Conservation (phyloP, 192 early-diverging fungal species). For the Backusella tarrabulga region DNA sequence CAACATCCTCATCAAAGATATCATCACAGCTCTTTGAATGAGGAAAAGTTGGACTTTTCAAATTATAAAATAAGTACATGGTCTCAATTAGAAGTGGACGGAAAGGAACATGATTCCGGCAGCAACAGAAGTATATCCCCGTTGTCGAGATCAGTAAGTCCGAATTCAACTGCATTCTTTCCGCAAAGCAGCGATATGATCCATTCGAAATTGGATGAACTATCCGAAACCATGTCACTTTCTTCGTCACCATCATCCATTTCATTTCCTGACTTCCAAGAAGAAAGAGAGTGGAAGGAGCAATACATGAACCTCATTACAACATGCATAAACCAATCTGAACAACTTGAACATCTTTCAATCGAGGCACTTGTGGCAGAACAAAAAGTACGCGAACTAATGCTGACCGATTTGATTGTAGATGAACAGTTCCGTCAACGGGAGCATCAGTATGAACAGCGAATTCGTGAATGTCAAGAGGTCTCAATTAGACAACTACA, state of each 20-base stretch:
- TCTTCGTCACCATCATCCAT: neutral
- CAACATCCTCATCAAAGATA: neutral
- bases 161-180: constrained; percentile 25
- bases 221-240: constrained; percentile 22
- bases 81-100: neutral
- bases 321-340: constrained; percentile 24
- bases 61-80: neutral
- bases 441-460: constrained; percentile 15
- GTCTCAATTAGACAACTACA: constrained; percentile 15
- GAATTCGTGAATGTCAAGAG: constrained; percentile 19
- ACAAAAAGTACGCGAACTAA: constrained; percentile 19
- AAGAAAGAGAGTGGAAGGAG: constrained; percentile 12
- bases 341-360: constrained; percentile 27
- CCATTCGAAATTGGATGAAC: constrained; percentile 24
- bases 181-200: constrained; percentile 22
- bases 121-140: neutral
- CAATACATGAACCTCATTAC: constrained; percentile 18
- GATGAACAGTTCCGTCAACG: constrained; percentile 25
- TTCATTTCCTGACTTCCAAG: neutral
- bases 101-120: neutral
- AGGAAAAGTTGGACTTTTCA: neutral
- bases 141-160: constrained; percentile 6
- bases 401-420: constrained; percentile 1
- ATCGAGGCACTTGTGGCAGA: constrained; percentile 22
- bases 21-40: neutral